phyloP scores from a whole-genome alignment of 139 green algal species.

The Chlorella sp. region DNA sequence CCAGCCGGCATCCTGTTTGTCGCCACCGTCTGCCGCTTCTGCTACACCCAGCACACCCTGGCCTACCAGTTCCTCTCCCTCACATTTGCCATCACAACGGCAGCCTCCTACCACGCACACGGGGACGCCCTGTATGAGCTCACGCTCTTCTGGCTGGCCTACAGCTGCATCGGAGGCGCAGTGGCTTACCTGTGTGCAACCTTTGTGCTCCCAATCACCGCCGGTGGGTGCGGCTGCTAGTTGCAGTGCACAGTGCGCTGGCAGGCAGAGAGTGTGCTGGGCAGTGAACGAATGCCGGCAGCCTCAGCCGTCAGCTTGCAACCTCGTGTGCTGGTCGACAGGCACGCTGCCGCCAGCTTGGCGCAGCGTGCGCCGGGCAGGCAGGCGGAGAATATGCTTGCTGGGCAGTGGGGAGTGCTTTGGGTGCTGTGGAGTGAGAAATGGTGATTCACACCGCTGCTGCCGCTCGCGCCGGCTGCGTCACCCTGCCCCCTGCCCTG shows the following conservation, averaged over 20 bases:
- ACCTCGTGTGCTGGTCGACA: not conserved
- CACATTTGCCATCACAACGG: constrained; percentile 2
- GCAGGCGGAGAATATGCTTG: no score
- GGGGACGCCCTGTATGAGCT: not conserved
- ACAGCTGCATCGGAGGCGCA: not conserved
- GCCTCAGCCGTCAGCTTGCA: not conserved
- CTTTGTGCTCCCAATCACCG: constrained; percentile 27
- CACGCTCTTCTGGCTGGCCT: constrained; percentile 11
- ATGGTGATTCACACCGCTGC: no score
- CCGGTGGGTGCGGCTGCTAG: not conserved
- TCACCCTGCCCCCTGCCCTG: no score
- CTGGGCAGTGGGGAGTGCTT: no score
- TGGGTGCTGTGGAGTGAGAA: no score
- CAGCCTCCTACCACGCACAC: constrained; percentile 2
- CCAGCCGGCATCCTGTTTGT: not conserved
- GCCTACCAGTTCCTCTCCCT: not conserved
- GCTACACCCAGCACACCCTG: not conserved
- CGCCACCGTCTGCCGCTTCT: constrained; percentile 9
- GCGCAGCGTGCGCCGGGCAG: no score
- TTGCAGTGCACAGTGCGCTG: not conserved
- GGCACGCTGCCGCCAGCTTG: no score
- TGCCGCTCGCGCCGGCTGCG: no score
- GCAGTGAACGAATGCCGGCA: not conserved
- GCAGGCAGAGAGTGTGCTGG: not conserved
- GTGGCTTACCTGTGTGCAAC: constrained; percentile 23